Base-by-base conservation (phyloP, 106 monocot species). In the Dendrobium nobile region DNA sequence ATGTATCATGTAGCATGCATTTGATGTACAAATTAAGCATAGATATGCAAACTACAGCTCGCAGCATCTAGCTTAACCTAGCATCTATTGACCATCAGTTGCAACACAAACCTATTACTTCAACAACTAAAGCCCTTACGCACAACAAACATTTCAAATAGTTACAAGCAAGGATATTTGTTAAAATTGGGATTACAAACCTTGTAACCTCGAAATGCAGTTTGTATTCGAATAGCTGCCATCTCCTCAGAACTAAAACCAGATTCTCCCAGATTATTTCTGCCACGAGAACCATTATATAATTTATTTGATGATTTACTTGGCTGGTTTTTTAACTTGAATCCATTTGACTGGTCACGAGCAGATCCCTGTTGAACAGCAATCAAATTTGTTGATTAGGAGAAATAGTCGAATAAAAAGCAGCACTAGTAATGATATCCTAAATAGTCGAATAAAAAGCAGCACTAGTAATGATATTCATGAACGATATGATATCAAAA, bases 211-310 rank as follows among this genome's bases (percentile, higher is more conserved):
- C 94, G 85, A 84, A 84, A 98, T 65, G 92, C 92, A 82, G 86
- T 88, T 84, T 98, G 94, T 82, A 98, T 98, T 18, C 84, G 85
- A 83, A 70, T 87, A 26, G 95, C 92, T 55, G 98, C 92, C 65
- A 19, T 76, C 15, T 89, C 89, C 84, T 95, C 91, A 26, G 75
- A 76, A 59, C 37, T 78, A 26, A 87, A 85, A 64, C 75, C 45
- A 75, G 54, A 43, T 73, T 85, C 74, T 37, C 31, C 77, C 18
- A 77, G 22, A 65, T 84, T 81, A 74, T 43, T 74, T 74, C 42
- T 41, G 9, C 82, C 65, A 51, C 51, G 81, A 33, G 85, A 80
- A 67, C 80, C 61, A 41, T 65, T 56, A 61, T 44, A 41, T 5
- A 75, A 70, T 55, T 81, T 83, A 24, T 56, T 81, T 7, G 82